Evolutionary conservation across 345 rosid species (phyloP), one percentile per base, ranked within the genome.

Genomic region (Rhizophora apiculata): DNA sequence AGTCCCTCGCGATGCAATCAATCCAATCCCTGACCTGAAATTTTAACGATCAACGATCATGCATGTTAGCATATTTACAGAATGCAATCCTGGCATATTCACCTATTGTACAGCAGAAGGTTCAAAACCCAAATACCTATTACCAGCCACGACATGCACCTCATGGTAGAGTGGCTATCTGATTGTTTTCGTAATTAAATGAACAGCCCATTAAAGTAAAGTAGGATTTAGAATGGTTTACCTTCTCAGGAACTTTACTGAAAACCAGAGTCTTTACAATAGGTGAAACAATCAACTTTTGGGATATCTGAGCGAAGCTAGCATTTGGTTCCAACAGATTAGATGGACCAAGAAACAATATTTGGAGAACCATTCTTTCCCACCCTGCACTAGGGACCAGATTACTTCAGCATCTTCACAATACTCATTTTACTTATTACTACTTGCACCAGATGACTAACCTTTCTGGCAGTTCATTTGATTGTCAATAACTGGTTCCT

Each of bases 301-400:
- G 89, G 0, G 98, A 94, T 96, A 89, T 94, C 77, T 87, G 95
- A 36, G 92, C 88, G 53, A 94, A 94, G 85, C 92, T 94, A 61
- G 93, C 87, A 21, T 91, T 91, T 30, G 98, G 98, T 76, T 94
- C 98, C 79, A 94, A 79, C 71, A 94, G 90, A 82, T 94, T 89
- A 20, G 97, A 88, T 0, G 97, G 98, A 43, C 98, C 97, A 9
- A 94, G 97, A 76, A 94, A 94, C 78, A 91, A 72, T 51, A 94
- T 94, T 68, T 94, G 97, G 32, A 94, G 86, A 67, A 95, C 99
- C 97, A 91, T 91, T 85, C 99, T 88, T 79, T 95, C 99, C 99
- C 99, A 95, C 7, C 99, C 97, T 95, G 85, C 82, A 84, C 29
- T 34, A 69, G 62, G 16, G 74, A 72, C 26, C 37, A 49, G 20